phyloP scores from a whole-genome alignment of 2,329 filamentous ascomycete genomes.

The Microdochium bolleyi region DNA sequence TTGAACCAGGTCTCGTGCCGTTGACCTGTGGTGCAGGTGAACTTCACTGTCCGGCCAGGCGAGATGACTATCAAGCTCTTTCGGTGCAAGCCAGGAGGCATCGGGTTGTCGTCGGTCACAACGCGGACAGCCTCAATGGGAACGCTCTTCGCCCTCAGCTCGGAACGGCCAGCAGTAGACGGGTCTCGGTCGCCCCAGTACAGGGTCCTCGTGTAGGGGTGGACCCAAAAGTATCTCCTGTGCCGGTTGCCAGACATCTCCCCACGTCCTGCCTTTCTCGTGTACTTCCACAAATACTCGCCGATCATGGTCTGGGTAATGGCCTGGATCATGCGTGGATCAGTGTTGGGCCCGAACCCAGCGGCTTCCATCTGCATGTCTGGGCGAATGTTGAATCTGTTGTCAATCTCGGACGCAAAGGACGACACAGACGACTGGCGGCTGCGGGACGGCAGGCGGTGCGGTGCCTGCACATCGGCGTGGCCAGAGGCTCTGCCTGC shows the following conservation, averaged over 20 bases:
- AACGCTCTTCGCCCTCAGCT: slow-evolving; percentile 80
- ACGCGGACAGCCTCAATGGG: slow-evolving; percentile 89
- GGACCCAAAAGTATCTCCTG: slow-evolving; percentile 96
- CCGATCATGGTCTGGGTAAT: slow-evolving; percentile 99
- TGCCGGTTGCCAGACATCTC: slow-evolving; percentile 87
- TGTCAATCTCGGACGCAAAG: slow-evolving; percentile 89
- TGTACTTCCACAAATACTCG: slow-evolving; percentile 99
- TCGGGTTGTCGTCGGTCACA: slow-evolving; percentile 88
- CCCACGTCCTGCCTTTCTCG: slow-evolving; percentile 81
- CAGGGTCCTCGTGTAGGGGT: slow-evolving; percentile 90
- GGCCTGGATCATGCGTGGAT: slow-evolving; percentile 97
- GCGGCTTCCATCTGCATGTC: slow-evolving; percentile 43
- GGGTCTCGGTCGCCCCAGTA: slow-evolving; percentile 97
- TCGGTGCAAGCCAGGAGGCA: slow-evolving; percentile 86
- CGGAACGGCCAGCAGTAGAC: slow-evolving; percentile 64
- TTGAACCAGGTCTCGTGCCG: slow-evolving; percentile 99
- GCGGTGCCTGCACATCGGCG: slow-evolving; percentile 39
- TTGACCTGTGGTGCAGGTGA: slow-evolving; percentile 88
- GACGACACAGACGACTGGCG: slow-evolving; percentile 87
- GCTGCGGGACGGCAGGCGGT: slow-evolving; percentile 30
- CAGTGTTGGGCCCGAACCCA: slow-evolving; percentile 65
- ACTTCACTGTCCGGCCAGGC: slow-evolving; percentile 81
- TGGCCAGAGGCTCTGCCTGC: slow-evolving; percentile 39
- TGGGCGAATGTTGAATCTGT: slow-evolving; percentile 72
- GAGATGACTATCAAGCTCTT: slow-evolving; percentile 90